These are phyloP conservation scores for Fraxinus pennsylvanica DNA, from an alignment of 257 asterid species.

Conservation along the genomic window DNA sequence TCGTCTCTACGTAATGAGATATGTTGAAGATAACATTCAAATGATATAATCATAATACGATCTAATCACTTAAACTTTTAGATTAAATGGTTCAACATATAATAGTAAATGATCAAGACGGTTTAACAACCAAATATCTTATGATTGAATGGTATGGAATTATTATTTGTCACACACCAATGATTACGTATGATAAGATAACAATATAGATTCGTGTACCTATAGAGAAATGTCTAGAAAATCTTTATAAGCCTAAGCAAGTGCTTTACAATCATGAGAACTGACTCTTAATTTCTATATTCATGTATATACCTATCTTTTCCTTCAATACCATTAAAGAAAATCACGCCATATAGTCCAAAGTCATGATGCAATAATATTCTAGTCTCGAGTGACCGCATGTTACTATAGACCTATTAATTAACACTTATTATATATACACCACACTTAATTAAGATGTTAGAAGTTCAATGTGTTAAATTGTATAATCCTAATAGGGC, in stretches of 20 bases:
- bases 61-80: too few relatives aligned
- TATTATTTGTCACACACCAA: conserved; percentile 4
- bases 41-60: too few relatives aligned
- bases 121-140: background rate
- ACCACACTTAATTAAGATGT: background rate
- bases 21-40: too few relatives aligned
- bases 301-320: conserved; percentile 10
- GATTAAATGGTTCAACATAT: too few relatives aligned
- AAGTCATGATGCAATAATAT: background rate
- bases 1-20: too few relatives aligned
- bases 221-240: background rate
- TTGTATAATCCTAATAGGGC: too few relatives aligned
- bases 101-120: too few relatives aligned
- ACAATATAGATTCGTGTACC: conserved; percentile 29
- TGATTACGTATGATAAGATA: conserved; percentile 20
- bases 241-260: background rate
- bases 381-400: background rate
- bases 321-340: background rate
- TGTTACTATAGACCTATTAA: background rate
- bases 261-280: conserved; percentile 24
- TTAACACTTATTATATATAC: too few relatives aligned
- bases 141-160: conserved; percentile 16
- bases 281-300: conserved; percentile 33
- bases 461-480: background rate
- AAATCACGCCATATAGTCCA: background rate